Evolutionary conservation across 805 yeast genomes (phyloP).

Genomic region (Candida endomychidarum): DNA sequence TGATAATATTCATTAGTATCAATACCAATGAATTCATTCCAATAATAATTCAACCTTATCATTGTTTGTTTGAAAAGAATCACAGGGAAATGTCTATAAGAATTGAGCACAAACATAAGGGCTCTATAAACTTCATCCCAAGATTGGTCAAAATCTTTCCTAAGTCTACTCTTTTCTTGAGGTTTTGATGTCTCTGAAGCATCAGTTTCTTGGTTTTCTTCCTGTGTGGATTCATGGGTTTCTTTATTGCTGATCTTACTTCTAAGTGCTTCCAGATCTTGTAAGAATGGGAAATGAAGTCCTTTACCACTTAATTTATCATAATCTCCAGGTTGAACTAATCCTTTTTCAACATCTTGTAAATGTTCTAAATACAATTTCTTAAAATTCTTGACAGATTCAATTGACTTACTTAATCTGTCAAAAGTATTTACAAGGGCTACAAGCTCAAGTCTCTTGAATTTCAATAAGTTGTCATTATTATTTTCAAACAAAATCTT

Average conservation of each 20-base stretch:
- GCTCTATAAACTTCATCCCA: slow-evolving; percentile 56
- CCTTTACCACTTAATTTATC: slow-evolving; percentile 33
- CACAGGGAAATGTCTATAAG: slow-evolving; percentile 72
- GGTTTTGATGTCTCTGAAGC: no score
- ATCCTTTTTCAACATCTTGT: slow-evolving; percentile 40
- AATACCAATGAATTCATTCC: slow-evolving; percentile 73
- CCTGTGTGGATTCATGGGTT: not conserved
- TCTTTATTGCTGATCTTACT: slow-evolving; percentile 10
- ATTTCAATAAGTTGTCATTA: slow-evolving; percentile 51
- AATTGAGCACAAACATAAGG: slow-evolving; percentile 56
- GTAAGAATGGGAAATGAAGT: slow-evolving; percentile 38
- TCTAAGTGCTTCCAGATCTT: slow-evolving; percentile 10
- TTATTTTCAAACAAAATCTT: slow-evolving; percentile 81
- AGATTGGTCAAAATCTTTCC: slow-evolving; percentile 33
- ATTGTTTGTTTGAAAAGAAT: slow-evolving; percentile 53
- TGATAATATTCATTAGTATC: slow-evolving; percentile 16
- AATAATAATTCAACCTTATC: slow-evolving; percentile 51
- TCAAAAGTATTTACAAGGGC: slow-evolving; percentile 92
- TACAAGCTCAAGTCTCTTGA: slow-evolving; percentile 80
- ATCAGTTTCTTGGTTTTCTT: not conserved
- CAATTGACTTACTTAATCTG: slow-evolving; percentile 81
- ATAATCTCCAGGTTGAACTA: slow-evolving; percentile 40
- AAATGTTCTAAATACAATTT: slow-evolving; percentile 46
- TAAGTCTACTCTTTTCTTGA: slow-evolving; percentile 19
- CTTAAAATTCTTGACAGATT: slow-evolving; percentile 72